Conservation (phyloP, 345 rosid genomes). For the Hibiscus trionum region DNA sequence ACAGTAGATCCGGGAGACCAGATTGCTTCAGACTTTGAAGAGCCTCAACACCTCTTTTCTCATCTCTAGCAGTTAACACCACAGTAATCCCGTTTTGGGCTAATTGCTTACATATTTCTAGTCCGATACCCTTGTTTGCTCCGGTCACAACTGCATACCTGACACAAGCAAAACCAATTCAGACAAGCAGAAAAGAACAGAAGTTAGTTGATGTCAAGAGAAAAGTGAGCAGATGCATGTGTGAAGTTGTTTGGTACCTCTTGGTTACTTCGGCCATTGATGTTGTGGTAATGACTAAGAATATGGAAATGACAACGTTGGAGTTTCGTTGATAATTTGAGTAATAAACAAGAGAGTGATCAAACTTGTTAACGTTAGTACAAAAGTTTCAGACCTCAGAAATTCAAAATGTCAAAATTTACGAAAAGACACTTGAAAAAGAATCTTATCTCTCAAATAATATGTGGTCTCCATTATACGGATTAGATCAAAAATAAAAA, state of each 20-base stretch:
- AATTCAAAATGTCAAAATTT: no score
- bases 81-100: slow-evolving; percentile 21
- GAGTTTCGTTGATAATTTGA: no score
- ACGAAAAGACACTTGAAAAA: no score
- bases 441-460: no score
- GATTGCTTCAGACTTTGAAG: slow-evolving; percentile 29
- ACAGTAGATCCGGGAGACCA: slow-evolving; percentile 27
- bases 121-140: slow-evolving; percentile 41
- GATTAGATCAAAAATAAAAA: no score
- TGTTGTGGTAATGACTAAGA: background rate
- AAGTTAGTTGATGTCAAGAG: no score
- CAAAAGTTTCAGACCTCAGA: no score
- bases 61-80: slow-evolving; percentile 37
- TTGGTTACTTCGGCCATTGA: background rate
- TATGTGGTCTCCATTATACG: no score
- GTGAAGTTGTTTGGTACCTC: background rate
- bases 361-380: no score
- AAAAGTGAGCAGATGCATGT: background rate
- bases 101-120: slow-evolving; percentile 32
- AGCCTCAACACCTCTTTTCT: slow-evolving; percentile 38
- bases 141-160: slow-evolving; percentile 46
- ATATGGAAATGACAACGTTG: background rate
- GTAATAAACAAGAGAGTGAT: no score
- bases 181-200: background rate
- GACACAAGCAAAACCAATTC: background rate